Conservation (phyloP, 805 yeast species). For the Saccharomyces eubayanus region DNA sequence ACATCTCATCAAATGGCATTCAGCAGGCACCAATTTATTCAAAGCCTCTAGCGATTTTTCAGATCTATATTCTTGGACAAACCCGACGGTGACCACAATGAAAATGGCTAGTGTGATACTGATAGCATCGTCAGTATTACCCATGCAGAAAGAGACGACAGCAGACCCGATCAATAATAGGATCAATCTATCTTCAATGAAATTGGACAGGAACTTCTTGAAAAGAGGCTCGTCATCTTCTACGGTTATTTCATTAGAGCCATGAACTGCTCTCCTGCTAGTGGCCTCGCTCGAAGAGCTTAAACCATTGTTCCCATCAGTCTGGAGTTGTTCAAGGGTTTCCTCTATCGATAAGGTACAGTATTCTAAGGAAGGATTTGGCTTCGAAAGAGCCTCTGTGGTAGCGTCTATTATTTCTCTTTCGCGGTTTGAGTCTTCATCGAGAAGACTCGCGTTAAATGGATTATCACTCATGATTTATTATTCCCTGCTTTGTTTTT, state of each 20-base stretch:
- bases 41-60: constrained; percentile 92
- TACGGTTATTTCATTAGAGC: constrained; percentile 64
- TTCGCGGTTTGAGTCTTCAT: constrained; percentile 4
- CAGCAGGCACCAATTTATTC: constrained; percentile 91
- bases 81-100: constrained; percentile 93
- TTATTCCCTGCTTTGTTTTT: background rate
- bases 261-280: constrained; percentile 65
- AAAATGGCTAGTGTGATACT: constrained; percentile 85
- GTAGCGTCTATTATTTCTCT: constrained; percentile 12
- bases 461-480: constrained; percentile 31
- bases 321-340: constrained; percentile 50
- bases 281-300: constrained; percentile 60
- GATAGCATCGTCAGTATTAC: constrained; percentile 94
- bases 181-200: constrained; percentile 87
- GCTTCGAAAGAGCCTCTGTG: constrained; percentile 26
- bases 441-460: constrained; percentile 11
- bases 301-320: constrained; percentile 56
- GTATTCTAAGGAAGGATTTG: constrained; percentile 54
- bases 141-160: constrained; percentile 76
- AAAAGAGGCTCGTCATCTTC: constrained; percentile 71
- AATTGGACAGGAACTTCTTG: constrained; percentile 68
- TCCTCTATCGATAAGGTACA: constrained; percentile 59
- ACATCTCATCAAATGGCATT: constrained; percentile 81
- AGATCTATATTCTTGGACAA: constrained; percentile 92
- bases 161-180: constrained; percentile 87